Evolutionary conservation across 2,329 filamentous ascomycete species (phyloP).

Genomic region (Alternaria sp.): DNA sequence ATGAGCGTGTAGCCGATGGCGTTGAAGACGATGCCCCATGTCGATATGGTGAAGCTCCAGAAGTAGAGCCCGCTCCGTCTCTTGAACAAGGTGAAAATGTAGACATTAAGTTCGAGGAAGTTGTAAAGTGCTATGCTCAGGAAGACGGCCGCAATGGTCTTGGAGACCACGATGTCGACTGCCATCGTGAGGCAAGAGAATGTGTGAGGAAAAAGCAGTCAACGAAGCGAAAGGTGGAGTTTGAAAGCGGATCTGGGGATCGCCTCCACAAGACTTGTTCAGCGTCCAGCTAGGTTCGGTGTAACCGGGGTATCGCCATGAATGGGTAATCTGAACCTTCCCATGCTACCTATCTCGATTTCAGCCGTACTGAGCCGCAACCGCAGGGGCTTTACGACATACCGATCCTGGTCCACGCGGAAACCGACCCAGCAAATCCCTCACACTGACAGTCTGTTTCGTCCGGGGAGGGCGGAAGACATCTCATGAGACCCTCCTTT

Average conservation of each 20-base stretch:
- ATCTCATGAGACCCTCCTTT: background rate
- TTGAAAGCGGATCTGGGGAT: slow-evolving; percentile 3
- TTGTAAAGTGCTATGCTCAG: slow-evolving; percentile 43
- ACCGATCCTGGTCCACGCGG: background rate
- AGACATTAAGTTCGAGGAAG: slow-evolving; percentile 52
- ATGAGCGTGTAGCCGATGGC: slow-evolving; percentile 53
- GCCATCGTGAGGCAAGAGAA: slow-evolving; percentile 2
- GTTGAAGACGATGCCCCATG: slow-evolving; percentile 54
- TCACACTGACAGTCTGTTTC: background rate
- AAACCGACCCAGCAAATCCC: background rate
- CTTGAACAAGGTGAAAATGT: slow-evolving; percentile 55
- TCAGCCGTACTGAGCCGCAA: background rate
- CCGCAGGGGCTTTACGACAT: background rate
- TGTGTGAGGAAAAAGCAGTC: background rate
- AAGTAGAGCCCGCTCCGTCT: slow-evolving; percentile 55
- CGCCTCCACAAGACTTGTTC: slow-evolving; percentile 7
- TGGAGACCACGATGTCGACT: slow-evolving; percentile 6
- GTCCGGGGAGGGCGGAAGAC: background rate
- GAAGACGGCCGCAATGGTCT: slow-evolving; percentile 24
- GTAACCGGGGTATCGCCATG: background rate
- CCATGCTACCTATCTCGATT: background rate
- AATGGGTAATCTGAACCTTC: background rate
- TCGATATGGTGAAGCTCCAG: slow-evolving; percentile 55
- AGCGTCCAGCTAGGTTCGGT: background rate
- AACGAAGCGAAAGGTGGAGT: slow-evolving; percentile 5